A percentile compares a stretch with the other conserved stretches of the same genome.
These are phyloP conservation scores for Arabis hirsuta DNA, from an alignment of 345 rosid species.

Conservation along the genomic window DNA sequence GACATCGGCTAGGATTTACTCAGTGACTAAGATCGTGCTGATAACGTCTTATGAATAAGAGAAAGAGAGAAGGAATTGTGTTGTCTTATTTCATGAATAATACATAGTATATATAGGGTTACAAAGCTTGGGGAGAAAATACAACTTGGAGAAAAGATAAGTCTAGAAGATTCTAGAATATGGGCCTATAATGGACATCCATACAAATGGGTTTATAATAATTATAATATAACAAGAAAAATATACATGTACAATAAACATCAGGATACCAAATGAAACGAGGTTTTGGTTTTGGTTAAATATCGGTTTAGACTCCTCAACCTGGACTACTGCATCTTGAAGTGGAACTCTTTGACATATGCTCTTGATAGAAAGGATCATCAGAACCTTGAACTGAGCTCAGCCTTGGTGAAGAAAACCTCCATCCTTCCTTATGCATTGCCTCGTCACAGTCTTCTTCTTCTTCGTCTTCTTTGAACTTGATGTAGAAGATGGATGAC, in stretches of 20 bases:
- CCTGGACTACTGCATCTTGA: constrained; percentile 43
- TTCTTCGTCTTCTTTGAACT: constrained; percentile 82
- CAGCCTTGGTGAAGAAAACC: constrained; percentile 69
- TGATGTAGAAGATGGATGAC: constrained; percentile 75
- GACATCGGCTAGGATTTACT: too few species aligned
- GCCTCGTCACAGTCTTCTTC: constrained; percentile 56
- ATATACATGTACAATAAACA: constrained; percentile 16
- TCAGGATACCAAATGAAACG: background rate
- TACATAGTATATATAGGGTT: too few species aligned
- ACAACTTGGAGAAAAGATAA: too few species aligned
- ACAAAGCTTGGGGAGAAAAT: too few species aligned
- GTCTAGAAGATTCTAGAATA: too few species aligned
- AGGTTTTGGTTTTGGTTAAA: constrained; percentile 3
- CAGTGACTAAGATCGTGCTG: too few species aligned
- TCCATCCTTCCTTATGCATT: constrained; percentile 61
- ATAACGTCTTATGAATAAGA: too few species aligned
- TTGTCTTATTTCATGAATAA: too few species aligned
- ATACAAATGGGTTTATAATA: too few species aligned
- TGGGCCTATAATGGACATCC: too few species aligned
- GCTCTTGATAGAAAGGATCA: constrained; percentile 85
- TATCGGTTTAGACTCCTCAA: constrained; percentile 44
- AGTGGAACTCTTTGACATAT: constrained; percentile 50
- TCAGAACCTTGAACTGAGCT: constrained; percentile 76
- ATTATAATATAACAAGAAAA: too few species aligned
- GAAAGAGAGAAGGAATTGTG: too few species aligned